Evolutionary conservation across 2,329 filamentous ascomycete genomes (phyloP).

Genomic region (Fusarium anguioides): DNA sequence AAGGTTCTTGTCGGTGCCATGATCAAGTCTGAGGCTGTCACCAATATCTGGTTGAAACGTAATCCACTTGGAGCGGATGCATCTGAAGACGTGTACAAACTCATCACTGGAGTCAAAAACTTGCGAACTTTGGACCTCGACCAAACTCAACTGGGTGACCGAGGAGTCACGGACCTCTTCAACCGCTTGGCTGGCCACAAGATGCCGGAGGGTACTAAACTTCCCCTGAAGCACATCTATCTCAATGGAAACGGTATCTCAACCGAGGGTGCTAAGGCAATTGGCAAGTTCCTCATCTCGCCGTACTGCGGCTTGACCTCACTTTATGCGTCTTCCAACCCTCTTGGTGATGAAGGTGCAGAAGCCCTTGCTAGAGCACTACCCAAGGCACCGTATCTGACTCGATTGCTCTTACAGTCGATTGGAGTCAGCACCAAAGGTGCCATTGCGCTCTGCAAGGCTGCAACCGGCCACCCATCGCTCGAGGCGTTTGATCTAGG

Average conservation of each 20-base stretch:
- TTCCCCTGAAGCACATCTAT: conserved; percentile 52
- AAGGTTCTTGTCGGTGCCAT: conserved; percentile 57
- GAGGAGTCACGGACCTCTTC: conserved; percentile 59
- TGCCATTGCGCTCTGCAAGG: conserved; percentile 52
- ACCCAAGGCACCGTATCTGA: conserved; percentile 48
- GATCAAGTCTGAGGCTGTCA: conserved; percentile 56
- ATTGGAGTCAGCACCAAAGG: conserved; percentile 56
- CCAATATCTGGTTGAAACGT: conserved; percentile 65
- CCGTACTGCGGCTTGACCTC: conserved; percentile 50
- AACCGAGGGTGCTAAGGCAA: conserved; percentile 44
- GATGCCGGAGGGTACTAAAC: conserved; percentile 41
- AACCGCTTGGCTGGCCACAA: conserved; percentile 49
- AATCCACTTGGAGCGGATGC: conserved; percentile 60
- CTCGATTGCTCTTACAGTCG: conserved; percentile 56
- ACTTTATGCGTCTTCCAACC: conserved; percentile 54
- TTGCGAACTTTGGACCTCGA: conserved; percentile 64
- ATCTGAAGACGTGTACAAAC: conserved; percentile 54
- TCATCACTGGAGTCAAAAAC: conserved; percentile 56
- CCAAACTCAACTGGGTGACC: conserved; percentile 62
- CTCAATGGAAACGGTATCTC: conserved; percentile 53
- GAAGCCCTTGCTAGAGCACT: conserved; percentile 48
- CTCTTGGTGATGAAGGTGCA: conserved; percentile 50
- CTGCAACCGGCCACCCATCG: conserved; percentile 49
- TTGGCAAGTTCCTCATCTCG: conserved; percentile 49
- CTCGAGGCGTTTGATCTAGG: conserved; percentile 57